Evolutionary conservation across 768 basidiomycete species (phyloP), one percentile per base, ranked within the genome.

Genomic region (Hygrocybe punicea): DNA sequence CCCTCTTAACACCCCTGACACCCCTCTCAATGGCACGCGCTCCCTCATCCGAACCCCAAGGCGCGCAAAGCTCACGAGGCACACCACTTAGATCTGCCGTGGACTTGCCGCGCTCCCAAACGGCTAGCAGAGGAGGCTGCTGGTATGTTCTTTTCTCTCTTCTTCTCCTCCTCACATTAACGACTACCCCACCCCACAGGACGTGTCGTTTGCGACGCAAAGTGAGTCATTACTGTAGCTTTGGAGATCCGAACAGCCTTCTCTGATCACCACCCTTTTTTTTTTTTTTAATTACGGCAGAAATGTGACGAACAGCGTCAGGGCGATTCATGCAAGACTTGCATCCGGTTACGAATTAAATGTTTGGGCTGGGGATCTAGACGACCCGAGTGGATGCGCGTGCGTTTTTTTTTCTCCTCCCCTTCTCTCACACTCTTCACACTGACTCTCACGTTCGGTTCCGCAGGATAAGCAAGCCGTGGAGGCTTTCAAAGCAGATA

Each of bases 221-320:
- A 78, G 89, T 91, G 63, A 59, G 79, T 68, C 37, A n/a, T 37
- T 35, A 48, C 55, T n/a, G n/a, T n/a, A n/a, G n/a, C n/a, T n/a
- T n/a, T n/a, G n/a, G n/a, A 42, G 16, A 23, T 44, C 33, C 16
- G 17, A 7, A 51, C 29, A 14, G 39, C 21, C 35, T 24, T 16
- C 34, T 37, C 45, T 56, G 21, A 33, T 11, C 17, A 33, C 17
- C 45, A 4, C 10, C 29, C 29, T 29, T 29, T 6, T 29, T 19
- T 24, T 39, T 8, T 14, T 39, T 47, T 53, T 56, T 52, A 47
- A 24, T n/a, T n/a, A 19, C 25, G 23, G 36, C 69, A 92, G 89
- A 93, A 93, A 88, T 93, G 90, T 70, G 90, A 93, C 69, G 90
- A 93, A 65, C 85, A 89, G 62, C 84, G 88, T 61, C 85, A 87